Evolutionary conservation across 306 rosid genomes (phyloP), one percentile per base, ranked within the genome.

Genomic region (Fragaria iinumae): DNA sequence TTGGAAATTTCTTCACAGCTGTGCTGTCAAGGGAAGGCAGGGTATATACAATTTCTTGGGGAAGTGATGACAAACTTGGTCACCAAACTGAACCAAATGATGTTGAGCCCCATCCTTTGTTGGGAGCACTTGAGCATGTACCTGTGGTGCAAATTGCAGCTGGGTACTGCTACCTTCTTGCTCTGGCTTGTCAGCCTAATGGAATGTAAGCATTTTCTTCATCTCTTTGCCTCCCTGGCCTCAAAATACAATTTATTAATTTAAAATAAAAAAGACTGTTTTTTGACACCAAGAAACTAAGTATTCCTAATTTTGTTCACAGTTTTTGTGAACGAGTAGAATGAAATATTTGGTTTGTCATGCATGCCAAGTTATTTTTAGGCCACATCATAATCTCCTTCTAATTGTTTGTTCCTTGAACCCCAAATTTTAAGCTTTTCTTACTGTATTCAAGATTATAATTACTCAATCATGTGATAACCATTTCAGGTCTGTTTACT

Each of bases 81-180:
- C 98, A 95, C 81, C 95, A 87, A 77, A 90, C 96, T 4, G 96
- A 95, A 75, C 85, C 85, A 49, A 84, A 62, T 55, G 98, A 95
- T 83, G 73, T 86, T 76, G 92, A 86, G 77, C 97, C 98, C 17
- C 92, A 73, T 65, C 91, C 93, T 72, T 77, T 95, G 73, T 79
- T 87, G 85, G 98, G 98, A 55, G 93, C 93, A 14, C 89, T 95
- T 5, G 97, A 95, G 81, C 80, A 89, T 83, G 88, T 80, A 48
- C 96, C 98, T 14, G 96, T 95, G 43, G 98, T 95, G 34, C 98
- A 95, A 84, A 92, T 95, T 80, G 97, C 97, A 36, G 98, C 98
- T 43, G 98, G 98, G 73, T 92, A 92, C 84, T 95, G 97, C 88
- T 95, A 89, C 84, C 91, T 95, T 79, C 98, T 95, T 82, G 96